Conservation (phyloP, 177 flowering plant species). For the Vitis hybrid region DNA sequence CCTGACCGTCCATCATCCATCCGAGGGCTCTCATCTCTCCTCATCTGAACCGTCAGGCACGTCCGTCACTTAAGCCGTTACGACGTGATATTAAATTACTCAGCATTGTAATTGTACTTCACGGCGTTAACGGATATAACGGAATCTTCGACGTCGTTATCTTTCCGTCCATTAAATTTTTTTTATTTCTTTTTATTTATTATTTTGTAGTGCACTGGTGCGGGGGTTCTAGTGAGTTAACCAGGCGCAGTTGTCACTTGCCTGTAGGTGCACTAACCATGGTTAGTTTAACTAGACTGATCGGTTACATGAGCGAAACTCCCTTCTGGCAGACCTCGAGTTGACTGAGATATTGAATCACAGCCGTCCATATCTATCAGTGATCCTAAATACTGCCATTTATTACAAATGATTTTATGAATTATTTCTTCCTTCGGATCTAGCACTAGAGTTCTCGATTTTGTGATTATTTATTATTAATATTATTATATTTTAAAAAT, state of each 20-base stretch:
- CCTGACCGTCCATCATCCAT: conserved; percentile 18
- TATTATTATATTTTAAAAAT: too few relatives aligned
- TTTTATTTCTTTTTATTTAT: background rate
- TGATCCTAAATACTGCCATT: too few relatives aligned
- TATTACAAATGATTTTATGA: too few relatives aligned
- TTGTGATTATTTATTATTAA: too few relatives aligned
- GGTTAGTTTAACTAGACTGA: background rate
- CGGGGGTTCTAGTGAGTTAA: background rate
- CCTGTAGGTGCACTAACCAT: background rate
- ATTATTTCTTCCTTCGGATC: too few relatives aligned
- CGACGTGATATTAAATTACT: background rate
- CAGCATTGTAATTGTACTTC: background rate
- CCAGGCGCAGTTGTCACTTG: too few relatives aligned
- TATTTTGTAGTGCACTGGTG: background rate
- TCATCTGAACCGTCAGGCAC: conserved; percentile 11
- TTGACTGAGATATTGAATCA: too few relatives aligned
- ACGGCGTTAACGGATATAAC: conserved; percentile 27
- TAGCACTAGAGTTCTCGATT: too few relatives aligned
- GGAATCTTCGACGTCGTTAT: conserved; percentile 25
- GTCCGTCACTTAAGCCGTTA: background rate
- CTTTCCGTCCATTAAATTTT: background rate
- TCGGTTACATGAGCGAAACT: background rate
- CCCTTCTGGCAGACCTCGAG: too few relatives aligned
- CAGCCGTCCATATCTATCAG: too few relatives aligned
- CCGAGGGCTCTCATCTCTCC: conserved; percentile 15